Percentiles rank a stretch among this genome's conserved stretches.
Evolutionary conservation across 805 yeast species (phyloP).

Genomic region (Priceomyces melissophilus): DNA sequence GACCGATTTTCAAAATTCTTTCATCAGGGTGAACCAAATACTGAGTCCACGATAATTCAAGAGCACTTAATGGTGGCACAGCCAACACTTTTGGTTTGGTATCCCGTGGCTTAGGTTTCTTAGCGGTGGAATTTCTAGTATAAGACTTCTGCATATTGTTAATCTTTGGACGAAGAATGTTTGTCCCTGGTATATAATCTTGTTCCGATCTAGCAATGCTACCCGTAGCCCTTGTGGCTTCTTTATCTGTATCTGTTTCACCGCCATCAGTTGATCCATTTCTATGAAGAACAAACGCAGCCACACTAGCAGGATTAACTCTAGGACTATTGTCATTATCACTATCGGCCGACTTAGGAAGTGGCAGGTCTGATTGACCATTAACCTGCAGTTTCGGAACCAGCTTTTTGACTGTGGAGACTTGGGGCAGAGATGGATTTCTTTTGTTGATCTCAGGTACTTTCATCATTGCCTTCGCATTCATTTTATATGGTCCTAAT

Average conservation of each 20-base stretch:
- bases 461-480: slow-evolving; percentile 77
- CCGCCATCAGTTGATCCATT: slow-evolving; percentile 13
- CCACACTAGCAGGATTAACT: slow-evolving; percentile 37
- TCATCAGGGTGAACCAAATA: slow-evolving; percentile 56
- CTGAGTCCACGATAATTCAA: slow-evolving; percentile 59
- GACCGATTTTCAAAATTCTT: slow-evolving; percentile 56
- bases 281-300: slow-evolving; percentile 37
- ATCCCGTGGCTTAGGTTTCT: slow-evolving; percentile 10
- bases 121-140: slow-evolving; percentile 13
- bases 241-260: slow-evolving; percentile 15
- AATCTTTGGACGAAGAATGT: slow-evolving; percentile 51
- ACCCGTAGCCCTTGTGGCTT: slow-evolving; percentile 12
- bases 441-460: slow-evolving; percentile 42
- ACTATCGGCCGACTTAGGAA: slow-evolving; percentile 7
- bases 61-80: slow-evolving; percentile 45
- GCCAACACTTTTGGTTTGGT: slow-evolving; percentile 25
- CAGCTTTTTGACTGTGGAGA: slow-evolving; percentile 3
- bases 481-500: slow-evolving; percentile 66
- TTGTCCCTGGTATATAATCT: slow-evolving; percentile 57
- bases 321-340: slow-evolving; percentile 4
- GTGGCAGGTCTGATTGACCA: slow-evolving; percentile 10
- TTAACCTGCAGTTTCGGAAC: slow-evolving; percentile 5
- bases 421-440: slow-evolving; percentile 14
- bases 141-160: slow-evolving; percentile 28
- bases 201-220: slow-evolving; percentile 27